Base-by-base conservation (phyloP, 1,139 yeast genomes). In the Zygotorulaspora mrakii region DNA sequence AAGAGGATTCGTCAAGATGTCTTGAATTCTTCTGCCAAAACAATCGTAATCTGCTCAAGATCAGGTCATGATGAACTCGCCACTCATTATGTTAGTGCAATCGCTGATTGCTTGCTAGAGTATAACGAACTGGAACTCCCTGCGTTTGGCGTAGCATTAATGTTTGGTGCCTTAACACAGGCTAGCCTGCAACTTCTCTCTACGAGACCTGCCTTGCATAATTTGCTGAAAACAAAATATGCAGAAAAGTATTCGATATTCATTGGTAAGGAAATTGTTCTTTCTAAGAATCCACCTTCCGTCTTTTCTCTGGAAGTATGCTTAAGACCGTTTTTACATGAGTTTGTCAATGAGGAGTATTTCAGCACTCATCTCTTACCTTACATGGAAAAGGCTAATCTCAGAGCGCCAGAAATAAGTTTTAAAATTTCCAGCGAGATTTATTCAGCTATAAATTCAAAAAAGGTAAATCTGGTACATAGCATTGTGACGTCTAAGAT, bases 401-500 rank as follows among this genome's bases (percentile, higher is more conserved):
- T 91, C 54, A 76, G 96, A 59, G 79, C 95, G 2, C 84, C 96
- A 0, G 97, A 88, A 57, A 65, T 70, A 25, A 75, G 87, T 0
- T 74, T 85, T 48, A 71, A 73, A 5, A 54, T 67, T 23, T 64
- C 81, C 11, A 56, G 77, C 14, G 64, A 69, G 2, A 57, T 85
- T 17, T 66, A 79, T 37, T 41, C 52, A 2, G 59, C 68, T 23
- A 46, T 79, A 11, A 46, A 67, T 4, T 47, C 62, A 4, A 38
- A 58, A 1, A 52, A 55, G 13, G 52, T 70, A 26, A 72, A 75
- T 42, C 49, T 73, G 7, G 51, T 70, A 6, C 56, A 60, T 13
- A 45, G 60, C n/a, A 62, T 78, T 17, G 56, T 64, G 1, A 53
- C 64, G 3, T 66, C 79, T 25, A 81, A 82, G 52, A 66, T 87